Evolutionary conservation across 129 eudicot genomes (phyloP), one percentile per base, ranked within the genome.

Genomic region (Centrapalus pauciflorus): DNA sequence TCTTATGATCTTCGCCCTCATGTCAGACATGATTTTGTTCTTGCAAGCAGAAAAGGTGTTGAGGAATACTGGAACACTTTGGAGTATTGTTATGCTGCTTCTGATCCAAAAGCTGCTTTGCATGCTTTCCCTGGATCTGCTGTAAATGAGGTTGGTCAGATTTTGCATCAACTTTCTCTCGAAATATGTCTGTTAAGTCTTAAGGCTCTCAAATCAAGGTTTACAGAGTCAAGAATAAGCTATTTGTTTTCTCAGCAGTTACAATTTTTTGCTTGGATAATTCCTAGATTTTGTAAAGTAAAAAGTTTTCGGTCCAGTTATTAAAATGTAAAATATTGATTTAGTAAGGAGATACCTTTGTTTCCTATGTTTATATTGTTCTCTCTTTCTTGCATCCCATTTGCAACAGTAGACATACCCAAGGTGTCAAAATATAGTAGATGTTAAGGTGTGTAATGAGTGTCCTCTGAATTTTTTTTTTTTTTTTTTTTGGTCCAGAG

Each of bases 41-140:
- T 92, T 81, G 78, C 80, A 52, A 88, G 79, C 76, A 83, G 79
- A 67, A 84, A 79, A 76, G 90, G 79, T 65, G 85, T 88, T 32
- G 91, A 92, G 61, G 95, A 85, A 61, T 92, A 92, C 70, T 92
- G 98, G 98, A 80, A 72, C 38, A 92, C 87, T n/a, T 84, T 92
- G 78, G 98, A 92, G 81, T 92, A 85, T 80, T 85, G 89, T 63
- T 92, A 92, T 76, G 80, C 95, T 55, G 89, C 92, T 75, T 83
- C 89, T 75, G 85, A 85, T 72, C 62, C 95, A 35, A 83, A 79
- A 73, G 87, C 96, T 67, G 98, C 98, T 67, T 66, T 83, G 40
- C 91, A 75, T 76, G 91, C 96, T 26, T 92, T 92, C 71, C 98
- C 98, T 45, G 98, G 98, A 69, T 88, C 91, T 54, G 80, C 80